Base-by-base conservation (phyloP, 768 basidiomycete genomes). In the Lentinula sp. region DNA sequence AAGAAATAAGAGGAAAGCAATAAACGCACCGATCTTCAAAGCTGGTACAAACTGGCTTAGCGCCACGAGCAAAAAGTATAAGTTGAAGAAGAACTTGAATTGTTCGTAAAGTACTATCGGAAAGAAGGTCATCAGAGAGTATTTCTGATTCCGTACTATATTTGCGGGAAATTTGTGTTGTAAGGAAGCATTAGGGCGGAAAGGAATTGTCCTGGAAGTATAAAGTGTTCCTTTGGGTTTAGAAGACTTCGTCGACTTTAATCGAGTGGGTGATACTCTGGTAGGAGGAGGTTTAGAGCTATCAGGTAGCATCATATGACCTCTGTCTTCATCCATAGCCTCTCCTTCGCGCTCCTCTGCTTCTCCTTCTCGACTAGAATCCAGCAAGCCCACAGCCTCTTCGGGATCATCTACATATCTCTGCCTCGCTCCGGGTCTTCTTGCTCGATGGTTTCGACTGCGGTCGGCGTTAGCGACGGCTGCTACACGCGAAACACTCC, bases 81-180 rank as follows among this genome's bases (percentile, higher is more conserved):
- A 81, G 71, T 98, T 99, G 85, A 97, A 98, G 79, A 99, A 99
- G 80, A 96, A 98, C 74, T 98, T 98, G 88, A 98, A 99, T 72
- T 98, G 96, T 72, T 98, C 95, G 73, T 98, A 98, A 71, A 98
- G 85, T 49, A 98, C 95, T 65, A 98, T 84, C 3, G 97, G 97
- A 9, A 99, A 83, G 79, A 99, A 99, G n/a, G 92, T 94, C 76
- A 93, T 84, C 58, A 91, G 80, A 70, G 95, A 96, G 81, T 98
- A 98, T 78, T 99, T 99, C 74, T 98, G 96, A 68, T 99, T 99
- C 66, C 92, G 88, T 60, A 97, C 92, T 52, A 89, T 87, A 74
- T 99, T 99, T 34, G 95, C 82, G 16, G 96, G 88, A 64, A 84
- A 93, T 64, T 78, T 79, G 35, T 79, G 80, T 66, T 86, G 89